These are phyloP conservation scores for Coemansia sp. DNA, from an alignment of 192 early-diverging fungal genomes.

Conservation along the genomic window DNA sequence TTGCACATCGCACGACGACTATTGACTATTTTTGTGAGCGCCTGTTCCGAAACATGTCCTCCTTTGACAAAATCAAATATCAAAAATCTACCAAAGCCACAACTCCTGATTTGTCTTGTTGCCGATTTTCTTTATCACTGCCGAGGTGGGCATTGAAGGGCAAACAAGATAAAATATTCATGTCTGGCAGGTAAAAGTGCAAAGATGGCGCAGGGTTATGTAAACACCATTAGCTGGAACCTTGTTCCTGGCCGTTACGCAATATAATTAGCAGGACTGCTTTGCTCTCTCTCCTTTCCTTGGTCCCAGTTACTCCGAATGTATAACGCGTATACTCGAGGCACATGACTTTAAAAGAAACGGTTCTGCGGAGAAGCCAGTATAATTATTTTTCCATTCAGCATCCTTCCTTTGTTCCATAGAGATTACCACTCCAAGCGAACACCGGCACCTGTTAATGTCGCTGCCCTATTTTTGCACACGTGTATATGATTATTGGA, in stretches of 20 bases:
- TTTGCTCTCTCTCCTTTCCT: too few species aligned
- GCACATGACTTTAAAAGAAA: not conserved
- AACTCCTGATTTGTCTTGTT: too few species aligned
- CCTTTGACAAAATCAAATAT: too few species aligned
- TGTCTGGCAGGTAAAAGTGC: too few species aligned
- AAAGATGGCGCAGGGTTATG: too few species aligned
- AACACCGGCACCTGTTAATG: not conserved
- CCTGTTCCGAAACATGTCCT: too few species aligned
- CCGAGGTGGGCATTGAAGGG: too few species aligned
- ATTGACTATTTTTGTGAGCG: too few species aligned
- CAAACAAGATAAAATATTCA: too few species aligned
- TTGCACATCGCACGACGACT: not conserved
- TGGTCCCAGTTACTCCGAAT: not conserved
- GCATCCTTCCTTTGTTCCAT: not conserved
- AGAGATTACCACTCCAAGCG: not conserved
- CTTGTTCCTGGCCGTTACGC: not conserved
- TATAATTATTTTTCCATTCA: not conserved
- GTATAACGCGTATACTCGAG: not conserved
- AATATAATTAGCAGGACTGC: not conserved
- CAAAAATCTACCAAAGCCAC: too few species aligned
- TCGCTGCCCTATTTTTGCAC: not conserved
- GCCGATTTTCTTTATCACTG: too few species aligned
- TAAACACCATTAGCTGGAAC: too few species aligned
- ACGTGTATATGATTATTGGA: not conserved
- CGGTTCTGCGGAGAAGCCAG: not conserved